phyloP scores from a whole-genome alignment of 2,329 filamentous ascomycete genomes.

The Aspergillus amoenus region DNA sequence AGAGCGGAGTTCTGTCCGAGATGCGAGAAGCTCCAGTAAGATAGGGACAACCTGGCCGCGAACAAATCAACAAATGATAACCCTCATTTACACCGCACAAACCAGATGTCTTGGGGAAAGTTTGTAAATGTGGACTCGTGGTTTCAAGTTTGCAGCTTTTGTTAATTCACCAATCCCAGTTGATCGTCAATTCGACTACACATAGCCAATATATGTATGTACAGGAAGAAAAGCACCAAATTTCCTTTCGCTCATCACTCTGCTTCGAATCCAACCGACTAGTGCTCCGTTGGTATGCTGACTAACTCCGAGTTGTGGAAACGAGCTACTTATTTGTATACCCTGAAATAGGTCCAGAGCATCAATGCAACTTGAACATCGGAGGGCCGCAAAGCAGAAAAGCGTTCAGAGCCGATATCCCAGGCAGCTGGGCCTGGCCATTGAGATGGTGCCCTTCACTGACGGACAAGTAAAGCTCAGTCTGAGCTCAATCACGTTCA shows the following conservation, averaged over 20 bases:
- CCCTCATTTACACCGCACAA: neutral
- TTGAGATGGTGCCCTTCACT: conserved; percentile 1
- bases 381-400: neutral
- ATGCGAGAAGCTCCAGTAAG: too few relatives aligned
- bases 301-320: neutral
- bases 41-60: neutral
- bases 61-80: neutral
- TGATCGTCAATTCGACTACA: conserved; percentile 15
- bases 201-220: conserved; percentile 20
- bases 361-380: conserved; percentile 1
- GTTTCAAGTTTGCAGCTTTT: neutral
- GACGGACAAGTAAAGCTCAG: conserved; percentile 16
- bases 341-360: conserved; percentile 1
- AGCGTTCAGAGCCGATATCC: neutral
- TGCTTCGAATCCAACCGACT: neutral
- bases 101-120: neutral
- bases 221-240: conserved; percentile 16
- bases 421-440: neutral
- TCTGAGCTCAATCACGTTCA: conserved; percentile 18
- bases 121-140: neutral
- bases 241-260: neutral
- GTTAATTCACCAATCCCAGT: conserved; percentile 3
- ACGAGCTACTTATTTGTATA: neutral
- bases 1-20: neutral
- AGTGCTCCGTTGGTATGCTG: neutral